phyloP scores from a whole-genome alignment of 1,139 yeast species.

The Oligophagozyma castellii region DNA sequence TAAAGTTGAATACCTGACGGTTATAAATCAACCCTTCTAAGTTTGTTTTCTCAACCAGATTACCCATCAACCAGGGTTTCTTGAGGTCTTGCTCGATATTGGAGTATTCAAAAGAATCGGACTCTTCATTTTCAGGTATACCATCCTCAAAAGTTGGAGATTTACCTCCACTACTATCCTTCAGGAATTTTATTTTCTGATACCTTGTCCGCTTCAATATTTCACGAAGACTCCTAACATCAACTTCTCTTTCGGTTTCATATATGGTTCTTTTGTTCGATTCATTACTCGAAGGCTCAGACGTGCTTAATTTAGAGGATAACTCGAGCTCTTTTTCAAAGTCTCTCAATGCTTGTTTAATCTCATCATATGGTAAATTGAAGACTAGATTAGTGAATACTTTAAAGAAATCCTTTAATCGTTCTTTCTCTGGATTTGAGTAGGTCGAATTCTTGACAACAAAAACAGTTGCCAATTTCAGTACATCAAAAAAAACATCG shows the following conservation, averaged over 20 bases:
- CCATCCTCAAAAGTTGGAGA: constrained; percentile 13
- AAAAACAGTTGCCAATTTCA: constrained; percentile 56
- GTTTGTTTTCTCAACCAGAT: constrained; percentile 40
- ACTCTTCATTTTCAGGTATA: constrained; percentile 23
- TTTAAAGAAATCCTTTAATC: constrained; percentile 57
- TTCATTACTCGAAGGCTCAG: constrained; percentile 11
- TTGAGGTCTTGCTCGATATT: constrained; percentile 26
- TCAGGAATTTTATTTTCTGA: constrained; percentile 31
- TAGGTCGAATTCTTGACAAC: constrained; percentile 58
- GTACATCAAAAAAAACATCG: constrained; percentile 60
- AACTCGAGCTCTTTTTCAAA: constrained; percentile 21
- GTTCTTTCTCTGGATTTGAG: constrained; percentile 71
- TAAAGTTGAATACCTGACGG: constrained; percentile 49
- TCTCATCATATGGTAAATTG: constrained; percentile 16
- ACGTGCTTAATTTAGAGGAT: constrained; percentile 10
- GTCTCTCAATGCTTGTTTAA: constrained; percentile 25
- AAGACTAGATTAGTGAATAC: constrained; percentile 34
- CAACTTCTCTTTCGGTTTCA: constrained; percentile 3
- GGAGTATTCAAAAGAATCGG: constrained; percentile 2
- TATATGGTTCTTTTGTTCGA: constrained; percentile 4
- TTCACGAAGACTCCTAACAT: constrained; percentile 35
- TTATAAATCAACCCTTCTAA: constrained; percentile 22
- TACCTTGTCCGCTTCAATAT: constrained; percentile 52
- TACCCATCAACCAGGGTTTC: constrained; percentile 42
- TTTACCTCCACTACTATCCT: constrained; percentile 13